Evolutionary conservation across 257 asterid genomes (phyloP).

Genomic region (Solanum peruvianum): DNA sequence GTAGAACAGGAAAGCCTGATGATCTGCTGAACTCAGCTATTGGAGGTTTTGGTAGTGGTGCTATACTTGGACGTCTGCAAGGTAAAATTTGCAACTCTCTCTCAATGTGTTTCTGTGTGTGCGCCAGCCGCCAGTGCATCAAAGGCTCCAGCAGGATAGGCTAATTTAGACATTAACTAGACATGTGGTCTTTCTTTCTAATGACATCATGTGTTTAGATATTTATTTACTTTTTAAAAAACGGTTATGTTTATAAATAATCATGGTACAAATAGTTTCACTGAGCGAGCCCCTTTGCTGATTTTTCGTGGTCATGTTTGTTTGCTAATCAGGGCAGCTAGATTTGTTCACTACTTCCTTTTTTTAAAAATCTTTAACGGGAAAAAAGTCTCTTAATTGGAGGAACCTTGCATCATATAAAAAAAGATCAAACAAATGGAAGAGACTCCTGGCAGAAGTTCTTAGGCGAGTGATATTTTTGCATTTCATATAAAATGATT

Average conservation of each 20-base stretch:
- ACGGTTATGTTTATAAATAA: not conserved
- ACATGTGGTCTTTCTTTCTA: not conserved
- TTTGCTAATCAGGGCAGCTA: not conserved
- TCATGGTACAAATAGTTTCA: not conserved
- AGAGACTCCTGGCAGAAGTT: not conserved
- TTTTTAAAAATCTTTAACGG: not conserved
- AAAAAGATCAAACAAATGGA: not conserved
- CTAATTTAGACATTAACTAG: not conserved
- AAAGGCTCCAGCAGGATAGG: not conserved
- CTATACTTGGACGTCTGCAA: slow-evolving; percentile 93
- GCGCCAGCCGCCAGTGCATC: not conserved
- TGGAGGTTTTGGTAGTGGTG: slow-evolving; percentile 89
- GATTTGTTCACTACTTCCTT: not conserved
- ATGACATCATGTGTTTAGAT: not conserved
- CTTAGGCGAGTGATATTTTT: not conserved
- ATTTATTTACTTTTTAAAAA: too few relatives aligned
- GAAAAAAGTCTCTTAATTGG: not conserved
- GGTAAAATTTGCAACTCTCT: slow-evolving; percentile 20
- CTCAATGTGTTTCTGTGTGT: not conserved
- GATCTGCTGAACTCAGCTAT: slow-evolving; percentile 73
- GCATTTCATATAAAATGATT: not conserved
- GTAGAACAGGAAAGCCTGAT: slow-evolving; percentile 73
- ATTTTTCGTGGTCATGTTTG: not conserved
- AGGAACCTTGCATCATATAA: too few relatives aligned
- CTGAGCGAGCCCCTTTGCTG: not conserved